Evolutionary conservation across 2,329 filamentous ascomycete species (phyloP).

Genomic region (Fusarium tupiense): DNA sequence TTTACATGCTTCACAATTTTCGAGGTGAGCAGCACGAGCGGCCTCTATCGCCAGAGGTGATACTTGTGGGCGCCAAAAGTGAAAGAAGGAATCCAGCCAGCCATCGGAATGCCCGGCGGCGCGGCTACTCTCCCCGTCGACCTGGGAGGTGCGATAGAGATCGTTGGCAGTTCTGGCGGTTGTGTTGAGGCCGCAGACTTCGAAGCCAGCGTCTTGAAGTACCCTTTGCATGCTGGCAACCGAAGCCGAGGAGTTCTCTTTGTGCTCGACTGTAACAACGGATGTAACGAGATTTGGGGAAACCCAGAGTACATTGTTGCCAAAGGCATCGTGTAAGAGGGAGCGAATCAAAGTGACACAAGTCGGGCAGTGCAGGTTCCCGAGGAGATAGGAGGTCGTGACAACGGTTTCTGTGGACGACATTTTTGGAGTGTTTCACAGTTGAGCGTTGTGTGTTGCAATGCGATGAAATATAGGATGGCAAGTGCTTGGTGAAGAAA

Average conservation of each 20-base stretch:
- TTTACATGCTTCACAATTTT: slow-evolving; percentile 52
- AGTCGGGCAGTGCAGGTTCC: slow-evolving; percentile 81
- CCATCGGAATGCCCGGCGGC: slow-evolving; percentile 31
- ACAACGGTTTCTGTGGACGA: slow-evolving; percentile 44
- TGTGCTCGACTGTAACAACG: slow-evolving; percentile 70
- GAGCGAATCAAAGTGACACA: slow-evolving; percentile 74
- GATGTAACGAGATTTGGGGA: slow-evolving; percentile 78
- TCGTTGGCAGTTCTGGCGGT: slow-evolving; percentile 47
- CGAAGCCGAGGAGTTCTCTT: slow-evolving; percentile 52
- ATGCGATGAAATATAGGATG: neutral
- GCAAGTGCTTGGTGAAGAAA: slow-evolving; percentile 11
- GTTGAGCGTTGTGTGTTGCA: neutral
- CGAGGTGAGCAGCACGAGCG: slow-evolving; percentile 47
- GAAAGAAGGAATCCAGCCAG: slow-evolving; percentile 46
- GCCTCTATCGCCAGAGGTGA: slow-evolving; percentile 38
- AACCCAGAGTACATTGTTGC: slow-evolving; percentile 63
- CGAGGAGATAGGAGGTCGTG: slow-evolving; percentile 72
- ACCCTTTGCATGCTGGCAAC: slow-evolving; percentile 56
- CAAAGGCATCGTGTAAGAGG: slow-evolving; percentile 60
- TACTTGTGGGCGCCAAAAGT: slow-evolving; percentile 43
- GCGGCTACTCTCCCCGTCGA: slow-evolving; percentile 40
- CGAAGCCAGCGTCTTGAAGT: slow-evolving; percentile 68
- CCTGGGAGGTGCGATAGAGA: slow-evolving; percentile 35
- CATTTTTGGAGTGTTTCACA: slow-evolving; percentile 38
- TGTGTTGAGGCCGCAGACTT: slow-evolving; percentile 61